Evolutionary conservation across 2,329 filamentous ascomycete genomes (phyloP), one percentile per base, ranked within the genome.

Genomic region (Ophiostoma triangulosporum): DNA sequence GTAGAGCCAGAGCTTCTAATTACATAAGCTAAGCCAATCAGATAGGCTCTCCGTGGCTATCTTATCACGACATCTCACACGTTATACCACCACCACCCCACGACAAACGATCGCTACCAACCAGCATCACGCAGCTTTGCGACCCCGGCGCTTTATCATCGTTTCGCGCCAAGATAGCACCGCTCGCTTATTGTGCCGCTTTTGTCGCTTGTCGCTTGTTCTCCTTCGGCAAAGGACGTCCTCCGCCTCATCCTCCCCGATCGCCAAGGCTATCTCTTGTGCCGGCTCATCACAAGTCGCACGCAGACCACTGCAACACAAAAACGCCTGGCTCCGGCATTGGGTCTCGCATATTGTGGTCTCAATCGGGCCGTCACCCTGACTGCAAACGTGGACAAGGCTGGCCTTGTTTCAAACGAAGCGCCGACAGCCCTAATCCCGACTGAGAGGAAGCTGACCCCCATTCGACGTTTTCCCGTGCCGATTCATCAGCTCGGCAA

Each of bases 61-160:
- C 46, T 49, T 49, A 49, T 49, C 46, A 49, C 29, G 29, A 49
- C 46, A 27, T 49, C 46, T 49, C 46, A 17, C 46, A n/a, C 31
- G 33, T 33, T 49, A 15, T 26, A 46, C 8, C 43, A 29, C 43
- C 43, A 46, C 43, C 43, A 46, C 26, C 15, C 43, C 43, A 46
- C 24, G 5, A 45, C 40, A 26, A 24, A 6, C 43, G 15, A 29
- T 26, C 22, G 7, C 22, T 14, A 17, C 43, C 14, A 29, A 11
- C 43, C 43, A 20, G 43, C 43, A 46, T 46, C 15, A 17, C 24
- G 24, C 26, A 26, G 15, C 26, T n/a, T 17, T 46, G 26, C 6
- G 17, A 15, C 14, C 29, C 29, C 7, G 7, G 12, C 7, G 6
- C 3, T 24, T 24, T 24, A 27, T 20, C 12, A 27, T n/a, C 31